Conservation (phyloP, 495 filamentous ascomycete species). For the Hyaloscypha bicolor region DNA sequence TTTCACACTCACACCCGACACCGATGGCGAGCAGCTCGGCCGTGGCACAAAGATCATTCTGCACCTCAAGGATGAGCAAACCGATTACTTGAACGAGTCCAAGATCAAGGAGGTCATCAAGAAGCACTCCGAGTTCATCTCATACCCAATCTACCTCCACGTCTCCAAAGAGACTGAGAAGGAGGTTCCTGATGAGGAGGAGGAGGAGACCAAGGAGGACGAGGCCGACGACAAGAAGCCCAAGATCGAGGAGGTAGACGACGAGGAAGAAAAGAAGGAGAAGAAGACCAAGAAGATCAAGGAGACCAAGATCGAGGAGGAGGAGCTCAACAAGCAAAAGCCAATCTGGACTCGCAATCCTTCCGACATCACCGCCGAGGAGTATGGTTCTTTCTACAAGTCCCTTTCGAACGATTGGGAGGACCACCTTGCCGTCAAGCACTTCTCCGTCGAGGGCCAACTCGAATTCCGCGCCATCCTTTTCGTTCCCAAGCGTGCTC, state of each 20-base stretch:
- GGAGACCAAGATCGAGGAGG: constrained; percentile 97
- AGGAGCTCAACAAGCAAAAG: constrained; percentile 99
- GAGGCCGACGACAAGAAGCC: constrained; percentile 73
- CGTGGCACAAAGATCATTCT: constrained; percentile 98
- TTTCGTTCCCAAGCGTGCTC: constrained; percentile 98
- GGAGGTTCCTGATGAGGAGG: constrained; percentile 96
- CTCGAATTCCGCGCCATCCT: constrained; percentile 99
- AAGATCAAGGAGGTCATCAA: constrained; percentile 99
- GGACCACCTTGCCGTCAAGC: constrained; percentile 98
- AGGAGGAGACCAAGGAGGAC: constrained; percentile 67
- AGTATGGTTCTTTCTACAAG: constrained; percentile 99
- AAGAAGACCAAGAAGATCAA: constrained; percentile 99
- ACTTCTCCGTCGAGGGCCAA: constrained; percentile 99
- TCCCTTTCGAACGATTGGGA: constrained; percentile 99
- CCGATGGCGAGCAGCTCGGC: constrained; percentile 84
- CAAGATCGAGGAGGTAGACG: constrained; percentile 80
- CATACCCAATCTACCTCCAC: constrained; percentile 99
- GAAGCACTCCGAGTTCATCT: constrained; percentile 99
- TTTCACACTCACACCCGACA: constrained; percentile 91
- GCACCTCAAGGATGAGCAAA: constrained; percentile 98
- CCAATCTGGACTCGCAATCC: constrained; percentile 99
- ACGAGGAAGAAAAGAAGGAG: constrained; percentile 86
- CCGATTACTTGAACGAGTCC: constrained; percentile 96
- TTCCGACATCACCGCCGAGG: constrained; percentile 90
- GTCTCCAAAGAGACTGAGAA: constrained; percentile 98